Conservation (phyloP, 2,329 filamentous ascomycete genomes). For the Apiospora saccharicola region DNA sequence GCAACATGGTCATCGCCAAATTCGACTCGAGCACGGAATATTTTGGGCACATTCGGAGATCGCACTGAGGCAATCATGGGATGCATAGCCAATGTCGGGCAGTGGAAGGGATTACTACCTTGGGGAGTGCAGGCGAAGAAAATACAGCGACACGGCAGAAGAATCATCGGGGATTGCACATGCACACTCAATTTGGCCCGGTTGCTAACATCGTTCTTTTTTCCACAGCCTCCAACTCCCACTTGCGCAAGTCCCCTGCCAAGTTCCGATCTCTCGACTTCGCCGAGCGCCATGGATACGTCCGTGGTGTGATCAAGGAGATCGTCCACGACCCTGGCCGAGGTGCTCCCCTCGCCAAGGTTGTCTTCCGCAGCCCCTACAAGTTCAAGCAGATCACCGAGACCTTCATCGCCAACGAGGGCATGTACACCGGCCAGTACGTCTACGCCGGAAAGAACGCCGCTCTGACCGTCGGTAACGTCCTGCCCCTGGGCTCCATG, state of each 20-base stretch:
- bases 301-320: constrained; percentile 97
- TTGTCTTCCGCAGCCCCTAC: constrained; percentile 98
- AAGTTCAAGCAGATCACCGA: constrained; percentile 96
- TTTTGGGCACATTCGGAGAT: not conserved
- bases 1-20: constrained; percentile 19
- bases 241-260: constrained; percentile 92
- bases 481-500: constrained; percentile 92
- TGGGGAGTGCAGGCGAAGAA: not conserved
- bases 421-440: constrained; percentile 99
- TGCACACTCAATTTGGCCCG: constrained; percentile 8
- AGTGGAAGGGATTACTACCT: not conserved
- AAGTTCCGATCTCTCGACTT: constrained; percentile 98
- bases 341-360: constrained; percentile 96
- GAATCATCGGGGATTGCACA: not conserved
- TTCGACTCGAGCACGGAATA: constrained; percentile 20
- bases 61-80: not conserved
- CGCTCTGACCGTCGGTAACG: constrained; percentile 93
- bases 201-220: constrained; percentile 24
- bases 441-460: constrained; percentile 99
- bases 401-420: constrained; percentile 99
- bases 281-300: constrained; percentile 96
- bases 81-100: not conserved
- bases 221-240: constrained; percentile 75
- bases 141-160: not conserved
- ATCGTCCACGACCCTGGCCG: constrained; percentile 99